Percentiles rank a stretch among this genome's conserved stretches.
Evolutionary conservation across 176 grass and related monocot species (phyloP).

Genomic region (Ensete glaucum): DNA sequence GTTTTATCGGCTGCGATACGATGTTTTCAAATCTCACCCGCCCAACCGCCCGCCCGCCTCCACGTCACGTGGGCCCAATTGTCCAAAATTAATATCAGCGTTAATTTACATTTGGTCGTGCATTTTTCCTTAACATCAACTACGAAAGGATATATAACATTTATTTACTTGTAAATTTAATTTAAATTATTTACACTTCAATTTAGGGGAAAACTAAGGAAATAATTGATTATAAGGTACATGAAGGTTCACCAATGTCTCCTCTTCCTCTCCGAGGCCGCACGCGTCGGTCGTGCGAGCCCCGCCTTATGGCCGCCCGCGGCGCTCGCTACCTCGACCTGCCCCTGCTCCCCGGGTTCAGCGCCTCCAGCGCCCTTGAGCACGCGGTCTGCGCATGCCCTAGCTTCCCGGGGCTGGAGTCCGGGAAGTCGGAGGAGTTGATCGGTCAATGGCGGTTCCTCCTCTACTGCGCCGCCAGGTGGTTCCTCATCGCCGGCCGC

Average conservation of each 20-base stretch:
- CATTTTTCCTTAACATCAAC: too few species aligned
- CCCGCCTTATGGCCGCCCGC: conserved; percentile 39
- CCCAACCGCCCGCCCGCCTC: too few species aligned
- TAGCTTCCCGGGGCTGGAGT: conserved; percentile 3
- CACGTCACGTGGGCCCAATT: too few species aligned
- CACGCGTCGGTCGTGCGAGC: conserved; percentile 19
- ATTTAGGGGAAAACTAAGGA: too few species aligned
- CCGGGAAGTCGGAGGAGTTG: conserved; percentile 26
- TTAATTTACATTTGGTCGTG: too few species aligned
- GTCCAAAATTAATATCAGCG: too few species aligned
- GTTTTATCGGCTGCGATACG: too few species aligned
- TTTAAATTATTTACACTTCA: too few species aligned
- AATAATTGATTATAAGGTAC: too few species aligned
- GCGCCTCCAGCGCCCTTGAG: conserved; percentile 32
- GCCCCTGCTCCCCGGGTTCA: conserved; percentile 39
- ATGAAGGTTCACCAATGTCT: neutral
- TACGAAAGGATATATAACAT: too few species aligned
- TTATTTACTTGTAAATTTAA: too few species aligned
- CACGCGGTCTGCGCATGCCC: conserved; percentile 28
- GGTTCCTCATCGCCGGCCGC: conserved; percentile 61
- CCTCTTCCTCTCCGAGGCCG: conserved; percentile 44
- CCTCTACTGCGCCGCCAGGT: conserved; percentile 50
- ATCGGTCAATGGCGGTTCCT: conserved; percentile 53
- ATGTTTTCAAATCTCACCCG: too few species aligned
- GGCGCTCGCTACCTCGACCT: conserved; percentile 27